A percentile compares a stretch with the other conserved stretches of the same genome.
These are phyloP conservation scores for Hyaloscypha finlandica DNA, from an alignment of 495 filamentous ascomycete genomes.

Conservation along the genomic window DNA sequence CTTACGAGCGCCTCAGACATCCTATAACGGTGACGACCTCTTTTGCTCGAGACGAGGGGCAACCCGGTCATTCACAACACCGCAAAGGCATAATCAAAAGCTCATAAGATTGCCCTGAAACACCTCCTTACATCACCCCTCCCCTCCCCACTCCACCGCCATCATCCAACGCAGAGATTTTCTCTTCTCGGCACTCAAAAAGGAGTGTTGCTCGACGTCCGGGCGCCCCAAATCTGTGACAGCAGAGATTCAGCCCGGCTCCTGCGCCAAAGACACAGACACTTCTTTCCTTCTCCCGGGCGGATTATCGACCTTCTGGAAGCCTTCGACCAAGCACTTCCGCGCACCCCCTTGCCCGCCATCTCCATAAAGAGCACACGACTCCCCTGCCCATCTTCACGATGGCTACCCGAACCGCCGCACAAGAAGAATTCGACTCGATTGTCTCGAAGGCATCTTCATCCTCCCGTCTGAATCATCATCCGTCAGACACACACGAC, in stretches of 20 bases:
- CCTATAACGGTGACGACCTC: not conserved
- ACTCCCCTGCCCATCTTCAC: conserved; percentile 39
- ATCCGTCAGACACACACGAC: conserved; percentile 60
- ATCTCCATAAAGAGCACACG: conserved; percentile 18
- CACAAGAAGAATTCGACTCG: conserved; percentile 83
- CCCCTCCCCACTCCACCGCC: not conserved
- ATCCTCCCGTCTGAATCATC: conserved; percentile 31
- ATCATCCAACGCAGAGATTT: not conserved
- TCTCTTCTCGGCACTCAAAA: not conserved
- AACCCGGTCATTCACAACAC: not conserved
- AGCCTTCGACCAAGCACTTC: not conserved
- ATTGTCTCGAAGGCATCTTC: conserved; percentile 57
- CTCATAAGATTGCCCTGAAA: conserved; percentile 13
- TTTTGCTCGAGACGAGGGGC: not conserved
- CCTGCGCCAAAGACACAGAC: not conserved
- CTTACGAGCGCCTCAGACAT: not conserved
- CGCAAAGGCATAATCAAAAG: not conserved
- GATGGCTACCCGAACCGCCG: conserved; percentile 47
- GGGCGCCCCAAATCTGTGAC: not conserved
- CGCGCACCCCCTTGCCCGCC: not conserved
- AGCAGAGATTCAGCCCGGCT: not conserved
- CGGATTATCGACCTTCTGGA: not conserved
- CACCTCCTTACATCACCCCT: conserved; percentile 11
- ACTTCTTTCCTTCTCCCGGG: not conserved
- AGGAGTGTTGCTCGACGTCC: not conserved